Base-by-base conservation (phyloP, 2,329 filamentous ascomycete genomes). In the Colletotrichum echinochloae region DNA sequence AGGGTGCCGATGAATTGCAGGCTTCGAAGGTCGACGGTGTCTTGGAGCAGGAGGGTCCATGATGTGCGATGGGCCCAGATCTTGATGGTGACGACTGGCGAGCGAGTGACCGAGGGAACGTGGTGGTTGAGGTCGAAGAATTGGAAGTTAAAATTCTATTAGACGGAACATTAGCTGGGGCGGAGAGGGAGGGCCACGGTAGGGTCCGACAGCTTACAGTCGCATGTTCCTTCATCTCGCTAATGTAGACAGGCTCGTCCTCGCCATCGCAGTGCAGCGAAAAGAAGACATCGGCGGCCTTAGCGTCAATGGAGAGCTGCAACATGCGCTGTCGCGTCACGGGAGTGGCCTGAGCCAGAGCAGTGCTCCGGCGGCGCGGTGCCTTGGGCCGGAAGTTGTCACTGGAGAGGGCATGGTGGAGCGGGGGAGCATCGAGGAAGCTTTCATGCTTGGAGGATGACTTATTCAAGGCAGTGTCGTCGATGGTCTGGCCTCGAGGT, bases 221-320 rank as follows among this genome's bases (percentile, higher is more conserved):
- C n/a, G 93, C 90, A 76, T 90, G 90, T 74, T 92, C 88, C 35
- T 91, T 88, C 28, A 92, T 85, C 81, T 98, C 95, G 77, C 94
- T 97, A 75, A 97, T 89, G 79, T 98, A 98, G n/a, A 98, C 83
- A 0, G 95, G 94, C 20, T 94, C 91, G 56, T 86, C 81, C 61
- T 89, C 81, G 4, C 83, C 88, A 1, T 88, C 83, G 55, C 91
- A 88, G 79, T 98, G 95, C 61, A 98, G 78, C 3, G 94, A 93
- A 80, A 97, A 96, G 86, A 97, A 98, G 20, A 91, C 90, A 81
- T 98, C 92, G n/a, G 91, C 94, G 81, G 96, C 90, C 61, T 89
- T 87, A 75, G 86, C 88, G 62, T 90, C 89, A 35, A 92, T 89
- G 9, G 93, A 87, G 74, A 91, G 87, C 79, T 96, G 92, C 51